phyloP scores from a whole-genome alignment of 2,329 filamentous ascomycete species.

The Aspergillus neoniger region DNA sequence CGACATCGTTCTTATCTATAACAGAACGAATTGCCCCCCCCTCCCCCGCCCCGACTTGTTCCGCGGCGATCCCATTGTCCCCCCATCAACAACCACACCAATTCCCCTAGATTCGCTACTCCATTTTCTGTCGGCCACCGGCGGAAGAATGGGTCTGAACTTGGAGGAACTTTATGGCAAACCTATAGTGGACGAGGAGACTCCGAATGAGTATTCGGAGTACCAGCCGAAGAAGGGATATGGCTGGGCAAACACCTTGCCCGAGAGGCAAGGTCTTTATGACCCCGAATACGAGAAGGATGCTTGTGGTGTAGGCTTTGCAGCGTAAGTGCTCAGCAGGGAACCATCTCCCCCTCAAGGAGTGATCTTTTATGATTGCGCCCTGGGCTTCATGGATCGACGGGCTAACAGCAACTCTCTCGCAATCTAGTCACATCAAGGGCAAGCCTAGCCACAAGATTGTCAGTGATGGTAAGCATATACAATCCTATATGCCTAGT shows the following conservation, averaged over 20 bases:
- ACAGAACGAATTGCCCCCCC: conserved; percentile 9
- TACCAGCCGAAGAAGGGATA: conserved; percentile 64
- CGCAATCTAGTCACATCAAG: conserved; percentile 78
- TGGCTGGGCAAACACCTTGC: conserved; percentile 93
- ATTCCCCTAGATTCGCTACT: conserved; percentile 24
- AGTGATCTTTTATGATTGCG: background rate
- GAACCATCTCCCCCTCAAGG: too few relatives aligned
- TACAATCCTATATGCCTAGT: background rate
- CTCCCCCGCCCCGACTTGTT: conserved; percentile 21
- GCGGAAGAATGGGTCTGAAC: conserved; percentile 55
- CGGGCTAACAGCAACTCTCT: conserved; percentile 15
- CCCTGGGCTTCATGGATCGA: background rate
- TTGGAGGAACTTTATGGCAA: conserved; percentile 52
- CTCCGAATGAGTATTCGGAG: conserved; percentile 52
- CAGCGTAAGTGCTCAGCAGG: conserved; percentile 67
- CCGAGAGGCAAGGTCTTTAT: conserved; percentile 97
- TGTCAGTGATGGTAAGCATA: conserved; percentile 84
- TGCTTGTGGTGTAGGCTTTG: conserved; percentile 99
- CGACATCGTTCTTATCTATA: conserved; percentile 27
- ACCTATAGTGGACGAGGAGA: conserved; percentile 48
- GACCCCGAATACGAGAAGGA: conserved; percentile 96
- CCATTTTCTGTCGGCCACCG: conserved; percentile 45
- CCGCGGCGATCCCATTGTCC: conserved; percentile 21
- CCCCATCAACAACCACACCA: conserved; percentile 14
- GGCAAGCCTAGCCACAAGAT: conserved; percentile 97